Conservation (phyloP, 306 rosid species). For the Acmispon strigosus region DNA sequence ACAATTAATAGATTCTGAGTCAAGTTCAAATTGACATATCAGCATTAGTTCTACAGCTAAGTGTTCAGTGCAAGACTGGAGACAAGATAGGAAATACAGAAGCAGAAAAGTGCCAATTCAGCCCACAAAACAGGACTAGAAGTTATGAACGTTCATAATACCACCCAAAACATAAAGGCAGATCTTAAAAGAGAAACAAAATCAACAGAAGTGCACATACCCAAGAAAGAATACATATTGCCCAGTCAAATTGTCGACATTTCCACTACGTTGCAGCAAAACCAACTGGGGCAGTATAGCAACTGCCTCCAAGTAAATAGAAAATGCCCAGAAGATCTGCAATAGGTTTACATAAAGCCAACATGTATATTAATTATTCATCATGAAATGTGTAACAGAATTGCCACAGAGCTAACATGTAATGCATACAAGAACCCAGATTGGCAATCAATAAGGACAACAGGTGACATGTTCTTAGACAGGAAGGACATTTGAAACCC, state of each 20-base stretch:
- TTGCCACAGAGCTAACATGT: conserved; percentile 9
- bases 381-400: not conserved
- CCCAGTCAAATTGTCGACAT: conserved; percentile 89
- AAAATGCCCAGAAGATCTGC: conserved; percentile 93
- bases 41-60: not conserved
- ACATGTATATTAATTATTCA: not conserved
- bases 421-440: not conserved
- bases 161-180: not conserved
- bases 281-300: conserved; percentile 88
- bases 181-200: not conserved
- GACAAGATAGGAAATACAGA: not conserved
- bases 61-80: not conserved
- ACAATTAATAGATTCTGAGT: not conserved
- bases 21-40: not conserved
- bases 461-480: not conserved
- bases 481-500: not conserved
- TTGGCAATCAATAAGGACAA: not conserved
- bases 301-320: conserved; percentile 89
- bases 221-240: conserved; percentile 91
- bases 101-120: not conserved
- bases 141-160: not conserved
- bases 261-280: conserved; percentile 86
- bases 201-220: conserved; percentile 33
- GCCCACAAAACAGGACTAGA: not conserved
- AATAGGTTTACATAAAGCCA: conserved; percentile 11